Evolutionary conservation across 306 rosid species (phyloP).

Genomic region (Ceratonia siliqua): DNA sequence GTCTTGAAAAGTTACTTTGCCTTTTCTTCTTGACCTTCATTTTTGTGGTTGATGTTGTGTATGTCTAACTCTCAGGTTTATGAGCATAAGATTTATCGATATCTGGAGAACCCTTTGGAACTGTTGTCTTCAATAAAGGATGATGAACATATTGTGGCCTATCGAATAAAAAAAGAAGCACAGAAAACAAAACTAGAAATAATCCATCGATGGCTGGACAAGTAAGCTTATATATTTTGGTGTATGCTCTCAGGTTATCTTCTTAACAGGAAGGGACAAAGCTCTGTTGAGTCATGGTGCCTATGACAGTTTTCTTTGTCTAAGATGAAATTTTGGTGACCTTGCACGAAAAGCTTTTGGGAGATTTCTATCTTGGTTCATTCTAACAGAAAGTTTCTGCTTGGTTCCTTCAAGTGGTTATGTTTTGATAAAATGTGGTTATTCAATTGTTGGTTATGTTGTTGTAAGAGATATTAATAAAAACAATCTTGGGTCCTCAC

Average conservation of each 20-base stretch:
- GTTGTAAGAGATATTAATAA: no score
- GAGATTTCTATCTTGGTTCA: constrained; percentile 28
- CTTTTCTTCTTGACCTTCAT: constrained; percentile 15
- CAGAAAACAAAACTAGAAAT: constrained; percentile 74
- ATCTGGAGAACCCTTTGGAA: constrained; percentile 71
- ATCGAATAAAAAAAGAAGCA: constrained; percentile 62
- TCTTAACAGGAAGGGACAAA: constrained; percentile 6
- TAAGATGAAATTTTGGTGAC: constrained; percentile 1
- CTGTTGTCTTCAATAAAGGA: constrained; percentile 75
- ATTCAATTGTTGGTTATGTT: no score
- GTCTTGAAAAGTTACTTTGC: constrained; percentile 13
- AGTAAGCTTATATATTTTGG: constrained; percentile 66
- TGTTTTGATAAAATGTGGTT: background rate
- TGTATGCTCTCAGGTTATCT: constrained; percentile 14
- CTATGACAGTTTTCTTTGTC: background rate
- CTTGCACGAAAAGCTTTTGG: constrained; percentile 2
- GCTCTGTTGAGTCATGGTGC: constrained; percentile 20
- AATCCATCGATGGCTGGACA: constrained; percentile 70
- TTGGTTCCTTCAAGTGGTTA: constrained; percentile 1
- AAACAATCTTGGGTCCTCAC: no score
- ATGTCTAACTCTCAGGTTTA: constrained; percentile 60
- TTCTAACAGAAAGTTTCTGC: constrained; percentile 18
- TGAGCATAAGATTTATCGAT: constrained; percentile 69
- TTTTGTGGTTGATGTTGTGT: constrained; percentile 32
- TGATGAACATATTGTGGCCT: constrained; percentile 89